phyloP scores from a whole-genome alignment of 371 early-diverging fungal genomes.

The Mortierella sp. region DNA sequence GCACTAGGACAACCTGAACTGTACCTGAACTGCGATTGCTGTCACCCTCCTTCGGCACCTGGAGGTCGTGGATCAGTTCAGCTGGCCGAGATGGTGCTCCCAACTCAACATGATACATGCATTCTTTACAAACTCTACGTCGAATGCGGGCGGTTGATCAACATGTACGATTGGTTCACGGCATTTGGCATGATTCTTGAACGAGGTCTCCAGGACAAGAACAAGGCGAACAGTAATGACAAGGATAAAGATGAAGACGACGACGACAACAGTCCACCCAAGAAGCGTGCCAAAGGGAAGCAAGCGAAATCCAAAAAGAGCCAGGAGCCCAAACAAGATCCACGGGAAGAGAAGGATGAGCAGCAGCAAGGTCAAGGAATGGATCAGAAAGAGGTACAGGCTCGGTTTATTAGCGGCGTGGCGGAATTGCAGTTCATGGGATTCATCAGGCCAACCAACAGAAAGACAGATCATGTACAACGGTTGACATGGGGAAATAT shows the following conservation, averaged over 20 bases:
- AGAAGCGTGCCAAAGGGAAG: constrained; percentile 18
- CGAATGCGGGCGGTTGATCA: constrained; percentile 93
- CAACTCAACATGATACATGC: constrained; percentile 83
- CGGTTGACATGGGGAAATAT: constrained; percentile 86
- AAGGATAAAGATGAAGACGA: constrained; percentile 15
- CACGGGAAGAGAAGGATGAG: constrained; percentile 26
- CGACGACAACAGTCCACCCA: background rate
- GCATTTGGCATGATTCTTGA: constrained; percentile 81
- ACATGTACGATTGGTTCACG: constrained; percentile 91
- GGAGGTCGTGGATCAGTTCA: constrained; percentile 15
- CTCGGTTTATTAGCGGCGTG: constrained; percentile 86
- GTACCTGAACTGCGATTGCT: constrained; percentile 84
- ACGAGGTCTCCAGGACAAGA: constrained; percentile 24
- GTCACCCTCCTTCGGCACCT: constrained; percentile 45
- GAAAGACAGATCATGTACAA: constrained; percentile 93
- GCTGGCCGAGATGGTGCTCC: constrained; percentile 58
- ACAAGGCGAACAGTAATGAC: constrained; percentile 26
- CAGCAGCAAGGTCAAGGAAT: constrained; percentile 2
- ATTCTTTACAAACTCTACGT: constrained; percentile 89
- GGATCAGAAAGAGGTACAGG: constrained; percentile 56
- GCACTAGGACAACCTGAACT: constrained; percentile 80
- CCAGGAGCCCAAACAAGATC: constrained; percentile 23
- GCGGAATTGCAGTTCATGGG: constrained; percentile 90
- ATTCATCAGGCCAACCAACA: constrained; percentile 85
- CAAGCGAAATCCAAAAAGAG: constrained; percentile 8